phyloP scores from a whole-genome alignment of 2,329 filamentous ascomycete genomes.

The Ceratocystis colombiana region DNA sequence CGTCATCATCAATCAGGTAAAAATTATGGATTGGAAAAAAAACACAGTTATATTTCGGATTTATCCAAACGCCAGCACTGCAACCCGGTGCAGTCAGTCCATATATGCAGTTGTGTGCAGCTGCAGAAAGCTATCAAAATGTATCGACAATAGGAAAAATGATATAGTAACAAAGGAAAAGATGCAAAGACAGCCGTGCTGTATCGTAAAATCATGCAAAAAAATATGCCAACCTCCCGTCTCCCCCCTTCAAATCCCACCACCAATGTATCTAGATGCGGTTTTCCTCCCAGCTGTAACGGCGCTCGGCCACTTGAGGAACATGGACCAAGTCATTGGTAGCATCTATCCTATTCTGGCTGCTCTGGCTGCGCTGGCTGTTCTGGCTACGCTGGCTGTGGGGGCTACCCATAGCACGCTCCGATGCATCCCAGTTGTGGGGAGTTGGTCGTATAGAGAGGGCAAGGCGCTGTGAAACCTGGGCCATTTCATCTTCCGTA shows the following conservation, averaged over 20 bases:
- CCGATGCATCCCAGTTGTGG: slow-evolving; percentile 4
- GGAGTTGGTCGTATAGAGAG: slow-evolving; percentile 28
- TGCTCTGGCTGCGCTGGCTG: slow-evolving; percentile 38
- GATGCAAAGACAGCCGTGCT: slow-evolving; percentile 7
- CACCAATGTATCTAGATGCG: neutral
- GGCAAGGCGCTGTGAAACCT: neutral
- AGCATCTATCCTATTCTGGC: slow-evolving; percentile 37
- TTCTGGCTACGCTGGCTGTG: slow-evolving; percentile 34
- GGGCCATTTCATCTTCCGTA: slow-evolving; percentile 34
- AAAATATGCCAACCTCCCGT: neutral
- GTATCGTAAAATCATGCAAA: slow-evolving; percentile 21
- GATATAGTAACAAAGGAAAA: slow-evolving; percentile 20
- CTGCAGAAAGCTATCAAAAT: neutral
- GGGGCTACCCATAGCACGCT: slow-evolving; percentile 14
- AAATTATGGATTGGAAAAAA: neutral
- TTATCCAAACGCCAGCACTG: slow-evolving; percentile 12
- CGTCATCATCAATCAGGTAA: neutral
- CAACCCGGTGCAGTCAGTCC: slow-evolving; percentile 11
- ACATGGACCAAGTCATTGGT: slow-evolving; percentile 42
- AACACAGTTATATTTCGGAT: slow-evolving; percentile 2
- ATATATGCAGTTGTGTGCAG: neutral
- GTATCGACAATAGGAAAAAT: slow-evolving; percentile 22
- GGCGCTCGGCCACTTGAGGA: slow-evolving; percentile 41
- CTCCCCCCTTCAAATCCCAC: neutral
- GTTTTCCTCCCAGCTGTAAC: slow-evolving; percentile 44